Base-by-base conservation (phyloP, 495 filamentous ascomycete species). In the Aspergillus baeticus region DNA sequence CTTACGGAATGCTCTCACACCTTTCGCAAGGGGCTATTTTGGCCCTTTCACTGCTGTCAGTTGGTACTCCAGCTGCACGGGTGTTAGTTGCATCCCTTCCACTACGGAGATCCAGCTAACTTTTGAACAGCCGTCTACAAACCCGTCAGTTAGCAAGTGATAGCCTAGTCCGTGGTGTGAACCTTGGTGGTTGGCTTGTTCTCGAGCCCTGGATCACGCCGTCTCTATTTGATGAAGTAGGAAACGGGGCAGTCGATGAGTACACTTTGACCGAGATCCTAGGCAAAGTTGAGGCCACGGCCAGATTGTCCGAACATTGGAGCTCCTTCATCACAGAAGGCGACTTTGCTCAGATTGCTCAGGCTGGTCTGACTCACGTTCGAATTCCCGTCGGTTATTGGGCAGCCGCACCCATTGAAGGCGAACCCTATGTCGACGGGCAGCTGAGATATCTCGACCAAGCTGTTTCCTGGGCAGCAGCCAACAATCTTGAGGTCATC, bases 371-470 rank as follows among this genome's bases (percentile, higher is more conserved):
- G 58, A 92, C 90, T 67, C 85, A 89, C 51, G 87, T 92, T 35
- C 78, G 89, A 50, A 91, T 93, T 50, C 89, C 89, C 2, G 79
- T 92, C 51, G 89, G 89, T 14, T 91, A 91, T 66, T 93, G 89
- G 89, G 85, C 86, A 33, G 68, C 88, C 15, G 73, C 72, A 15
- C 81, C 81, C 3, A 53, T 82, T 6, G 60, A 75, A 15, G 84
- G 78, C 29, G 87, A 90, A 42, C 87, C 87, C 10, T 92, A 88
- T 62, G 85, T 91, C 38, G 76, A 88, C 61, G 89, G 89, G 34
- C 87, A 89, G 60, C 79, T 90, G 42, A 65, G 77, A n/a, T 77
- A 77, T 51, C 80, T 92, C 13, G 84, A 87, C 51, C 64, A 80
- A 39, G 87, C 89, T 6, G 78, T 91, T 14, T 68, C 70, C 34